A percentile compares a stretch with the other conserved stretches of the same genome.
phyloP scores from a whole-genome alignment of 768 basidiomycete genomes.

The Dendrothele bispora region DNA sequence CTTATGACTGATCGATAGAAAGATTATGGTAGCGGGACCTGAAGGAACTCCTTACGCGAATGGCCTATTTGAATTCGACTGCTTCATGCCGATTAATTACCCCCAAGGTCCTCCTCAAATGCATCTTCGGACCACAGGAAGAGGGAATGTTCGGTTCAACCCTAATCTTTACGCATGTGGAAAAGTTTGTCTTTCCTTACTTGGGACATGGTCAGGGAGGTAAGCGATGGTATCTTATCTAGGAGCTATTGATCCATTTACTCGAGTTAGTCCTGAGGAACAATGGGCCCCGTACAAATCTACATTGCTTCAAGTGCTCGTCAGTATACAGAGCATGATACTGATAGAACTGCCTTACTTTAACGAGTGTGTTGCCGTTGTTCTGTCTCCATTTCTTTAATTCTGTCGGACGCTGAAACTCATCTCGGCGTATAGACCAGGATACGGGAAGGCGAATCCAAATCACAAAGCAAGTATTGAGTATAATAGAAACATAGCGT shows the following conservation, averaged over 20 bases:
- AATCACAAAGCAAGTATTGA: conserved; percentile 32
- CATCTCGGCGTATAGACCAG: conserved; percentile 38
- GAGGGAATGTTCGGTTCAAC: conserved; percentile 52
- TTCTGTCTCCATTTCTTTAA: not conserved
- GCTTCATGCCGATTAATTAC: conserved; percentile 53
- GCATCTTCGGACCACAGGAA: conserved; percentile 54
- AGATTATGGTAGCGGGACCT: conserved; percentile 59
- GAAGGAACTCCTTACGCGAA: conserved; percentile 54
- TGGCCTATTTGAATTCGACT: conserved; percentile 58
- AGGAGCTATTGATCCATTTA: not conserved
- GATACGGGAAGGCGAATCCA: conserved; percentile 41
- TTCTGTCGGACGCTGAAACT: too few species aligned
- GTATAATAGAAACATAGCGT: conserved; percentile 45
- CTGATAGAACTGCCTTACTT: conserved; percentile 53
- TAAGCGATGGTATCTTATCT: conserved; percentile 19
- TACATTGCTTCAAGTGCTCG: conserved; percentile 56
- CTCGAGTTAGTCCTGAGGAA: conserved; percentile 33
- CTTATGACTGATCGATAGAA: conserved; percentile 37
- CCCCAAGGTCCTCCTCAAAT: conserved; percentile 46
- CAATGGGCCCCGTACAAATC: conserved; percentile 48
- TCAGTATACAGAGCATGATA: conserved; percentile 62
- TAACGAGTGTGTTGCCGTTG: conserved; percentile 48
- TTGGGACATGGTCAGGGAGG: conserved; percentile 58
- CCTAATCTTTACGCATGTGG: conserved; percentile 52
- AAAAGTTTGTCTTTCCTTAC: conserved; percentile 54